Conservation (phyloP, 768 basidiomycete genomes). For the Leccinum rimulosum region DNA sequence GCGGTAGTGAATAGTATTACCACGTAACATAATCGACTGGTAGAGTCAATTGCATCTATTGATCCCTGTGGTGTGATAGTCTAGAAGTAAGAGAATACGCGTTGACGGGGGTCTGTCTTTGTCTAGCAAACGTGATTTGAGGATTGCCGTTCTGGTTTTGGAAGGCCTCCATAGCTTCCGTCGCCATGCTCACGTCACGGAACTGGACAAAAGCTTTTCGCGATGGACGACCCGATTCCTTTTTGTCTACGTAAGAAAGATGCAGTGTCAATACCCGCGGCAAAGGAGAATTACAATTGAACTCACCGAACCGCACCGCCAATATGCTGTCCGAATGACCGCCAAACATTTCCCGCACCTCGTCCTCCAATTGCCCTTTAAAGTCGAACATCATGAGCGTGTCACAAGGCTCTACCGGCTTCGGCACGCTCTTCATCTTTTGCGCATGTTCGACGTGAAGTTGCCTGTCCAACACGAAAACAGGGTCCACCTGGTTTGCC, state of each 20-base stretch:
- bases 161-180: constrained; percentile 44
- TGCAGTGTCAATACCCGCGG: not conserved
- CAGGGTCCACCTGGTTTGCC: constrained; percentile 40
- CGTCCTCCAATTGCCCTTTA: constrained; percentile 19
- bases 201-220: constrained; percentile 56
- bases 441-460: constrained; percentile 41
- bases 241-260: constrained; percentile 32
- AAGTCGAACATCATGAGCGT: constrained; percentile 34
- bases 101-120: constrained; percentile 5
- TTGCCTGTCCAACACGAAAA: constrained; percentile 48
- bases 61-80: constrained; percentile 10
- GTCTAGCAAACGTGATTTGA: constrained; percentile 19
- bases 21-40: not conserved
- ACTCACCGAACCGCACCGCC: constrained; percentile 34
- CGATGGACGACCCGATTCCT: constrained; percentile 28
- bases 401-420: constrained; percentile 24
- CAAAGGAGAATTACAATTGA: not conserved
- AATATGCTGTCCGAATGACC: constrained; percentile 8
- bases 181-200: constrained; percentile 41
- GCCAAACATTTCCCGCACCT: constrained; percentile 28
- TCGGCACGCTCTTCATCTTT: not conserved
- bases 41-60: constrained; percentile 6
- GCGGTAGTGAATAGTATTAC: not conserved
- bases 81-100: constrained; percentile 18
- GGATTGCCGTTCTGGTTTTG: constrained; percentile 19